Base-by-base conservation (phyloP, 139 green algal species). In the Chlamydomonas schloesseri region DNA sequence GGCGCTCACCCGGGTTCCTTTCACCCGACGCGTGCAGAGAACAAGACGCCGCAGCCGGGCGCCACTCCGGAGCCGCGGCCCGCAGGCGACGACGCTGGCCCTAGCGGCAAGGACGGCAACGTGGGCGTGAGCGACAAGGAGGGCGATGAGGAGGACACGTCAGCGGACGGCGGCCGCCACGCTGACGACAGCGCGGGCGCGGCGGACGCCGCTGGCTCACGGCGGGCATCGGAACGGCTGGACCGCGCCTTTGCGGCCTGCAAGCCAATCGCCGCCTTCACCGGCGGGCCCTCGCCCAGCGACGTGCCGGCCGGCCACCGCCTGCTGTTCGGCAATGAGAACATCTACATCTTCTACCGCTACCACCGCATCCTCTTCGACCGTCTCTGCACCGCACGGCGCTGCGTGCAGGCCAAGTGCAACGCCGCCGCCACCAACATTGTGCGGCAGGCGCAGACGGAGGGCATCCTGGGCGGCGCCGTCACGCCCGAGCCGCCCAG, bases 301-400 rank as follows among this genome's bases (percentile, higher is more conserved):
- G 34, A 87, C 24, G 73, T 64, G 31, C 70, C 64, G 24, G 42
- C 31, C 1, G 82, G 83, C n/a, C 84, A 86, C 34, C 88, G 89
- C 23, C 71, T 94, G 81, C 88, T 96, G 46, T 99, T 98, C 83
- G 95, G 94, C 81, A 98, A 99, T 79, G 98, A 99, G 76, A 81
- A 88, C 77, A 94, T 99, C 72, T 99, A 98, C 90, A 83, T 98
- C 31, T 96, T 99, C 81, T 95, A 98, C 82, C 93, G 97, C 17
- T 81, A 81, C 36, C 82, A 73, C 50, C 82, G 82, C 29, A 87
- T 87, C 82, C 92, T 99, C 47, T 99, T 97, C 81, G 95, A 99
- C 65, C 94, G 92, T 28, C 88, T 98, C 58, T 88, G 88, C 17
- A 83, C 76, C 36, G 93, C 92, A 2, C 90, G 90, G 68, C 86